These are phyloP conservation scores for Cryptococcus neoformans DNA, from an alignment of 1,284 basidiomycete species.

Conservation along the genomic window DNA sequence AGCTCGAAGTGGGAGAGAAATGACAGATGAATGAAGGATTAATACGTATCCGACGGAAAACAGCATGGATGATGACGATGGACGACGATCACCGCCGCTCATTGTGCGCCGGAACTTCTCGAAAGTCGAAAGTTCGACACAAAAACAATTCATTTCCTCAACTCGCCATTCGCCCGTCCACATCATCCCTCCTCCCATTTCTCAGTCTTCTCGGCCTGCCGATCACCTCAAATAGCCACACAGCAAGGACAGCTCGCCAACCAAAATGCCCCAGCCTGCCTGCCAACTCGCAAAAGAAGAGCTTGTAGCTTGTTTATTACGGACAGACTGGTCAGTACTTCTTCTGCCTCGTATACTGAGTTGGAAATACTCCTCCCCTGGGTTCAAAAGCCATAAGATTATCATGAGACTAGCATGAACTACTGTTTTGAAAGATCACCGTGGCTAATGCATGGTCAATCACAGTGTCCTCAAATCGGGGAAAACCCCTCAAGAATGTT, in stretches of 20 bases:
- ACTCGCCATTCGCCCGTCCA: no score
- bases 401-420: no score
- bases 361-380: background rate
- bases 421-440: background rate
- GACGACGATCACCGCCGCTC: no score
- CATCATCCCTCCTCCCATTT: no score
- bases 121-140: no score
- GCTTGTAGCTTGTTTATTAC: conserved; percentile 42
- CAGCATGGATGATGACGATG: background rate
- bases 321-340: conserved; percentile 44
- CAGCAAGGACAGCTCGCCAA: background rate
- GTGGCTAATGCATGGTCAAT: background rate
- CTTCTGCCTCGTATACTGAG: background rate
- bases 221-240: no score
- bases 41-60: background rate
- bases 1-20: background rate
- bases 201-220: no score
- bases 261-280: conserved; percentile 20
- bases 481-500: conserved; percentile 42
- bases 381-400: no score
- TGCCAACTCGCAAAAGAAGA: conserved; percentile 43
- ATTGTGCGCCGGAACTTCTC: no score
- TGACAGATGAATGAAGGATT: background rate
- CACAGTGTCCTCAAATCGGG: conserved; percentile 40
- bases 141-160: no score